phyloP scores from a whole-genome alignment of 2,329 filamentous ascomycete species.

The Leptographium lundbergii region DNA sequence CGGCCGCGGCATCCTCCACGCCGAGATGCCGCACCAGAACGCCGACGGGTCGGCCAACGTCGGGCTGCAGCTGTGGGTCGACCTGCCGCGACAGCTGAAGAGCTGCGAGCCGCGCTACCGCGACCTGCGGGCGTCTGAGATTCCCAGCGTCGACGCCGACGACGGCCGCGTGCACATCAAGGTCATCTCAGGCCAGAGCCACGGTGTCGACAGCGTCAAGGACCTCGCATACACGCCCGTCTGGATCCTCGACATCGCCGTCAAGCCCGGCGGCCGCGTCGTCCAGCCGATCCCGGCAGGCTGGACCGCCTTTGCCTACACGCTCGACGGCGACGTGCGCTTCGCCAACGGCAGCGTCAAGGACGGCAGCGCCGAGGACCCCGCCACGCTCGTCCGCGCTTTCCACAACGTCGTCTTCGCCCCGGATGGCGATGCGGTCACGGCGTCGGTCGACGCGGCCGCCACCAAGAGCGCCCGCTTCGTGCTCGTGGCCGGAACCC shows the following conservation, averaged over 20 bases:
- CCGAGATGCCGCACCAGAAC: slow-evolving; percentile 83
- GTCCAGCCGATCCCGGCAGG: slow-evolving; percentile 61
- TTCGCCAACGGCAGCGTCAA: slow-evolving; percentile 40
- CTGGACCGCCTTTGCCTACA: slow-evolving; percentile 89
- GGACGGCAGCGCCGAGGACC: slow-evolving; percentile 24
- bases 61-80: slow-evolving; percentile 92
- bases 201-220: slow-evolving; percentile 74
- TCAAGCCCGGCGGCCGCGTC: slow-evolving; percentile 67
- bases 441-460: slow-evolving; percentile 53
- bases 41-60: slow-evolving; percentile 64
- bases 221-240: slow-evolving; percentile 89
- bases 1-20: slow-evolving; percentile 81
- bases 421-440: slow-evolving; percentile 61
- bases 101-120: slow-evolving; percentile 84
- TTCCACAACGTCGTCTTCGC: slow-evolving; percentile 89
- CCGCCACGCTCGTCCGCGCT: slow-evolving; percentile 38
- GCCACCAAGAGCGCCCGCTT: slow-evolving; percentile 47
- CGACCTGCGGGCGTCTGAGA: slow-evolving; percentile 66
- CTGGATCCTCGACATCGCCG: slow-evolving; percentile 80
- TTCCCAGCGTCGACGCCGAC: slow-evolving; percentile 61
- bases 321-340: slow-evolving; percentile 57
- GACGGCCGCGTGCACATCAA: slow-evolving; percentile 67
- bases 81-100: slow-evolving; percentile 72
- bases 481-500: slow-evolving; percentile 66
- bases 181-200: slow-evolving; percentile 76